phyloP scores from a whole-genome alignment of 768 basidiomycete genomes.

The Candolleomyces aberdarensis region DNA sequence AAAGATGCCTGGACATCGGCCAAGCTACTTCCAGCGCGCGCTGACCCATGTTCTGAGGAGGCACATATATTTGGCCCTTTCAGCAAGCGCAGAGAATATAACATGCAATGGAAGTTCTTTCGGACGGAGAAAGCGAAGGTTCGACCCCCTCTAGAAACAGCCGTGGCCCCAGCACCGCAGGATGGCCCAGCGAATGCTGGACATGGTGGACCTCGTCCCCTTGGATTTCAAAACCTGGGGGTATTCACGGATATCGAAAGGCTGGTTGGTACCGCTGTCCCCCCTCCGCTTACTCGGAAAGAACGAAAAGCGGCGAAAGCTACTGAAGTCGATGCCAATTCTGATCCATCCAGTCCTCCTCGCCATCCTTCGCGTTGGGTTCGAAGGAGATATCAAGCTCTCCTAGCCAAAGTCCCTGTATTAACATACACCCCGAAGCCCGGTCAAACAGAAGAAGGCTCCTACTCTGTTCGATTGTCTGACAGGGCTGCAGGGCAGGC shows the following conservation, averaged over 20 bases:
- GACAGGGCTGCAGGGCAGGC: slow-evolving; percentile 23
- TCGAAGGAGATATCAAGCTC: slow-evolving; percentile 52
- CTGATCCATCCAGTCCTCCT: neutral
- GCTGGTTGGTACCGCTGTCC: slow-evolving; percentile 35
- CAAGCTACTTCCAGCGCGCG: slow-evolving; percentile 53
- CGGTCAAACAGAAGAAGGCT: slow-evolving; percentile 8
- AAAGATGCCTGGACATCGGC: slow-evolving; percentile 43
- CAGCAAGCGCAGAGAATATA: slow-evolving; percentile 72
- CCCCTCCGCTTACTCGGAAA: slow-evolving; percentile 30
- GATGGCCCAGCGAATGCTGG: slow-evolving; percentile 10
- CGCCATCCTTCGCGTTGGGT: slow-evolving; percentile 45
- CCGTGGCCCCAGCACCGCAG: slow-evolving; percentile 17
- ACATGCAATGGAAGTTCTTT: slow-evolving; percentile 69
- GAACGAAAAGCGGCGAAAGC: slow-evolving; percentile 20
- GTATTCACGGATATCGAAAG: slow-evolving; percentile 44
- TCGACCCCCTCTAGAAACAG: slow-evolving; percentile 56
- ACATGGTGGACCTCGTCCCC: slow-evolving; percentile 22
- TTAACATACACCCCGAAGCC: slow-evolving; percentile 33
- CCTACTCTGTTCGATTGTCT: slow-evolving; percentile 30
- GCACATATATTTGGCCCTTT: slow-evolving; percentile 59
- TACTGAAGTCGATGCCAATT: neutral
- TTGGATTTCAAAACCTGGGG: slow-evolving; percentile 33
- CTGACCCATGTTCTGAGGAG: slow-evolving; percentile 55
- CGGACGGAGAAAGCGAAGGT: slow-evolving; percentile 50
- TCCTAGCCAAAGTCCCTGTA: slow-evolving; percentile 61